Evolutionary conservation across 805 yeast genomes (phyloP), one percentile per base, ranked within the genome.

Genomic region (Starmerella floricola): DNA sequence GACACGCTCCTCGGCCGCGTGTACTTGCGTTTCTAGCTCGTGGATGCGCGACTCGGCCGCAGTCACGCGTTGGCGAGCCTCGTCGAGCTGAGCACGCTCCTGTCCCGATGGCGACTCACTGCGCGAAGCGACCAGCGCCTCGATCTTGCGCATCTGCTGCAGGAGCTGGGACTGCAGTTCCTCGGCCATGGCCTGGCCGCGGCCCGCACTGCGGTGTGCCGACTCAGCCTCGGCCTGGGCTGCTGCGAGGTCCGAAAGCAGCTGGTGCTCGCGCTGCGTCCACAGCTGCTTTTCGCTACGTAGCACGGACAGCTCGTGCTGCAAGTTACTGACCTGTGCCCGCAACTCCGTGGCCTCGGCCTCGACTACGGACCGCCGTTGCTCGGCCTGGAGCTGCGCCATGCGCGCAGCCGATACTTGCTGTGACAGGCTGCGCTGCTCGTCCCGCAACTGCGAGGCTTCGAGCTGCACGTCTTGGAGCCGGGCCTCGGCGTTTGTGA

Each of bases 401-500:
- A 31, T 23, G 17, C 38, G 40, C 15, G 40, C 30, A 10, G 24
- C 29, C 4, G 45, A 23, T 10, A 21, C 17, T 10, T 41, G 37
- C 16, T 35, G 19, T 8, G 17, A 6, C 8, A 32, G 30, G 8
- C 11, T 8, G n/a, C 23, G 15, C 5, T 10, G 38, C 34, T 56
- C 60, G 38, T 56, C 62, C 18, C 52, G 50, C 1, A 52, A 41
- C 36, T 47, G 50, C 21, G 56, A 54, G 40, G 46, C 48, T 38
- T 60, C 60, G 16, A 40, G 52, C 18, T 62, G 63, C 30, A 58
- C 59, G n/a, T 59, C 57, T 28, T 53, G 54, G 18, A 52, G 50
- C n/a, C 57, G 50, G 33, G 41, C 53, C 40, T 50, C 51, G 36
- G 51, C 57, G 6, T 36, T 45, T 12, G 38, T 48, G 30, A 48